These are phyloP conservation scores for Voacanga thouarsii DNA, from an alignment of 257 asterid species.

Conservation along the genomic window DNA sequence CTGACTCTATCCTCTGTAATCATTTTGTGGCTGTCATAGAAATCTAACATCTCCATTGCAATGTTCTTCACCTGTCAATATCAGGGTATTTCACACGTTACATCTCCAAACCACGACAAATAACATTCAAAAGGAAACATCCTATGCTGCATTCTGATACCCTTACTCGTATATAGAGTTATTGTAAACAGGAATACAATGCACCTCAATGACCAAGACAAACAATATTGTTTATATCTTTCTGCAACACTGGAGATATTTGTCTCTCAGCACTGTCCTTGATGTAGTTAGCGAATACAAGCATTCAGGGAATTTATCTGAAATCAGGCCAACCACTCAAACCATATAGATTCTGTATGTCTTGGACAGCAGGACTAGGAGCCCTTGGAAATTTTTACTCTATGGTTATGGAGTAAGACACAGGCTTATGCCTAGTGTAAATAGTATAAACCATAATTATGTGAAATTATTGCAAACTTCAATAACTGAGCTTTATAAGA, in stretches of 20 bases:
- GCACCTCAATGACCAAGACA: neutral
- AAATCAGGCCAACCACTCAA: neutral
- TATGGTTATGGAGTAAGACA: neutral
- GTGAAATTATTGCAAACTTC: neutral
- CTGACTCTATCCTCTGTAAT: constrained; percentile 69
- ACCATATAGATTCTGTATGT: neutral
- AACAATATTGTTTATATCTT: neutral
- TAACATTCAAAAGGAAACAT: neutral
- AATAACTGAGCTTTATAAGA: neutral
- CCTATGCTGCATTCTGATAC: constrained; percentile 1
- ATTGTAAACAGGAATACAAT: no score
- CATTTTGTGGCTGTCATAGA: constrained; percentile 70
- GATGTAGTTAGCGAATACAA: neutral
- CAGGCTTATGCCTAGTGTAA: neutral
- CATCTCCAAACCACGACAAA: neutral
- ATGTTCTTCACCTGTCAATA: constrained; percentile 79
- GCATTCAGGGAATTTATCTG: neutral
- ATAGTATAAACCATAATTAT: neutral
- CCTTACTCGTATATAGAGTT: neutral
- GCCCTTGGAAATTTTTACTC: neutral
- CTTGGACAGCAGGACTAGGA: neutral
- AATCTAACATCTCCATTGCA: constrained; percentile 89
- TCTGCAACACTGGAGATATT: neutral
- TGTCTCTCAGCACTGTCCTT: neutral
- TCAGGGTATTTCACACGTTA: neutral